A percentile compares a stretch with the other conserved stretches of the same genome.
phyloP scores from a whole-genome alignment of 768 basidiomycete genomes.

The Baorangia bicolor region DNA sequence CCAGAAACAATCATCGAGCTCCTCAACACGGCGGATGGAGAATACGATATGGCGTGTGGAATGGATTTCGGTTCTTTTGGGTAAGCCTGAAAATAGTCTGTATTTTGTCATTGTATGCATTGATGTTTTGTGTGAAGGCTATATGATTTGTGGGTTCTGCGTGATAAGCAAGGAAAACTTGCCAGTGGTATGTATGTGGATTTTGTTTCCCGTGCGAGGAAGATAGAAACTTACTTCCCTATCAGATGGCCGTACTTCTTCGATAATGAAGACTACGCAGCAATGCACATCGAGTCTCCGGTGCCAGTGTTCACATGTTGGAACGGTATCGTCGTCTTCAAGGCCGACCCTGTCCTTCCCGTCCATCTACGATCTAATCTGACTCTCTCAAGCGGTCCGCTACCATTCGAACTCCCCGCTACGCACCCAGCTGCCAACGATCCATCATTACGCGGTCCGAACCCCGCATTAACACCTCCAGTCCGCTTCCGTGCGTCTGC shows the following conservation, averaged over 20 bases:
- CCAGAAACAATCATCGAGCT: conserved; percentile 42
- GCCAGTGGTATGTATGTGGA: conserved; percentile 12
- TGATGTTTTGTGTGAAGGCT: conserved; percentile 9
- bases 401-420: conserved; percentile 15
- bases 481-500: conserved; percentile 16
- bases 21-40: conserved; percentile 36
- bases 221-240: neutral
- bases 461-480: conserved; percentile 20
- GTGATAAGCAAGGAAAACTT: conserved; percentile 19
- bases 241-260: conserved; percentile 43
- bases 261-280: conserved; percentile 35
- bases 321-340: conserved; percentile 45
- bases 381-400: conserved; percentile 36
- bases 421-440: conserved; percentile 16
- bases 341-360: conserved; percentile 42
- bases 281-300: conserved; percentile 38
- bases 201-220: neutral
- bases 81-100: conserved; percentile 21
- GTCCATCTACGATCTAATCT: conserved; percentile 36
- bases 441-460: conserved; percentile 11
- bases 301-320: conserved; percentile 46
- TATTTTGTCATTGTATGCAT: neutral
- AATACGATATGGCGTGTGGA: conserved; percentile 45
- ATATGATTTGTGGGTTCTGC: conserved; percentile 26
- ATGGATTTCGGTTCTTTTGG: conserved; percentile 38